Evolutionary conservation across 768 basidiomycete genomes (phyloP).

Genomic region (Rhizopogon rudus): DNA sequence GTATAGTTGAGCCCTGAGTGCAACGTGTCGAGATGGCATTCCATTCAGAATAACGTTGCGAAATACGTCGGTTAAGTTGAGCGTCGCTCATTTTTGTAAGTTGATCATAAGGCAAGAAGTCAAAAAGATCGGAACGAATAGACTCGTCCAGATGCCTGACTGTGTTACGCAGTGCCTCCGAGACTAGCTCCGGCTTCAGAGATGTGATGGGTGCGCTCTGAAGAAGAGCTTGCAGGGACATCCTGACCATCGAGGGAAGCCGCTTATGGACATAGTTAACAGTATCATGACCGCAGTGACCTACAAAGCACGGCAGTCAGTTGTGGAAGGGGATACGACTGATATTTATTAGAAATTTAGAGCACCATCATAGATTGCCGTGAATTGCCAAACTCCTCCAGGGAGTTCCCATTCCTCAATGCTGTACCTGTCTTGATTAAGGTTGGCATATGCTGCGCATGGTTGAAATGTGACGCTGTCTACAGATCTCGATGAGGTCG

Average conservation of each 20-base stretch:
- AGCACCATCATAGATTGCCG: slow-evolving; percentile 43
- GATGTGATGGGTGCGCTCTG: slow-evolving; percentile 15
- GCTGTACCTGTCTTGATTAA: slow-evolving; percentile 38
- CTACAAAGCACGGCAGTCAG: slow-evolving; percentile 23
- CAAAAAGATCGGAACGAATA: slow-evolving; percentile 39
- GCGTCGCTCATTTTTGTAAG: slow-evolving; percentile 32
- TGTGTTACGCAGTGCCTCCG: slow-evolving; percentile 32
- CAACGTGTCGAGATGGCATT: slow-evolving; percentile 26
- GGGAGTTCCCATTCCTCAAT: slow-evolving; percentile 37
- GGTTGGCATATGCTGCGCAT: slow-evolving; percentile 27
- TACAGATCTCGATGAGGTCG: slow-evolving; percentile 26
- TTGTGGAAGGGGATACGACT: neutral
- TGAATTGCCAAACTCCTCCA: slow-evolving; percentile 38
- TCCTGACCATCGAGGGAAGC: slow-evolving; percentile 37
- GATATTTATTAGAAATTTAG: neutral
- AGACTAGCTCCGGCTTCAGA: slow-evolving; percentile 29
- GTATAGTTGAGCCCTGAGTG: slow-evolving; percentile 28
- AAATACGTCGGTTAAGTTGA: slow-evolving; percentile 36
- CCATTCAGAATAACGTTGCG: slow-evolving; percentile 32
- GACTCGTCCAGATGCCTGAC: slow-evolving; percentile 37
- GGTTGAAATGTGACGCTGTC: slow-evolving; percentile 43
- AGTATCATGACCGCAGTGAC: slow-evolving; percentile 44
- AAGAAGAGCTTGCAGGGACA: slow-evolving; percentile 32
- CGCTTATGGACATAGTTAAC: slow-evolving; percentile 38
- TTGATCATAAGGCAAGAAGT: slow-evolving; percentile 36